These are phyloP conservation scores for Epichloe scottii DNA, from an alignment of 2,329 filamentous ascomycete genomes.

Conservation along the genomic window DNA sequence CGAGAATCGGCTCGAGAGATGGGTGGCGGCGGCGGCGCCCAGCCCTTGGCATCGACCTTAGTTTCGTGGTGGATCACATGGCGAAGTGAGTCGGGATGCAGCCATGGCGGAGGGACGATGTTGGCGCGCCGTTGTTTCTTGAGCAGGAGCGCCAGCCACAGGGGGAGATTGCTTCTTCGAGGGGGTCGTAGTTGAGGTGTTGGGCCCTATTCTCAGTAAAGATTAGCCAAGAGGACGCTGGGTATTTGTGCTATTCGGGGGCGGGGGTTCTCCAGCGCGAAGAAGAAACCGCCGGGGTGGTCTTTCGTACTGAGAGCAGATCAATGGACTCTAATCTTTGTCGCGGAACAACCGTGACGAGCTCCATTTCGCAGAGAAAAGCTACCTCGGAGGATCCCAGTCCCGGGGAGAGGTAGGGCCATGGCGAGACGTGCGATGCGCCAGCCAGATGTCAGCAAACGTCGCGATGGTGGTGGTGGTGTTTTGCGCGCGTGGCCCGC, in stretches of 20 bases:
- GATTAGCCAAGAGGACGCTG: too few relatives aligned
- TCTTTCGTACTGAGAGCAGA: slow-evolving; percentile 63
- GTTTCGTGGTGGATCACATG: slow-evolving; percentile 75
- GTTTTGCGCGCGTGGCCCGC: not conserved
- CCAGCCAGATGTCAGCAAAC: not conserved
- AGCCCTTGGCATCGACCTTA: slow-evolving; percentile 54
- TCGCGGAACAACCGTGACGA: slow-evolving; percentile 82
- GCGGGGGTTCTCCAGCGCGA: not conserved
- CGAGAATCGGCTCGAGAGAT: slow-evolving; percentile 38
- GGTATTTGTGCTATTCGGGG: not conserved
- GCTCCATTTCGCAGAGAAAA: slow-evolving; percentile 95
- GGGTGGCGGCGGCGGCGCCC: slow-evolving; percentile 64
- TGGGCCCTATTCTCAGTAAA: slow-evolving; percentile 46
- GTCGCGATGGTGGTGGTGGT: not conserved
- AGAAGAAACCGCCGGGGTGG: not conserved
- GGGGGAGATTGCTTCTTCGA: slow-evolving; percentile 63
- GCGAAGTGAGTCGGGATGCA: slow-evolving; percentile 62
- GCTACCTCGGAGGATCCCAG: slow-evolving; percentile 80
- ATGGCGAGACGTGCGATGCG: slow-evolving; percentile 17
- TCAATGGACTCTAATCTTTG: slow-evolving; percentile 79
- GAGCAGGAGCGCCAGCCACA: slow-evolving; percentile 90
- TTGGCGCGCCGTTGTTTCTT: slow-evolving; percentile 92
- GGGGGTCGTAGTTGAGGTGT: slow-evolving; percentile 70
- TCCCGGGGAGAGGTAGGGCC: slow-evolving; percentile 38
- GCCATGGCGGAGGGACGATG: slow-evolving; percentile 83